Evolutionary conservation across 2,329 filamentous ascomycete species (phyloP).

Genomic region (Lecanoromycetidae sp.): DNA sequence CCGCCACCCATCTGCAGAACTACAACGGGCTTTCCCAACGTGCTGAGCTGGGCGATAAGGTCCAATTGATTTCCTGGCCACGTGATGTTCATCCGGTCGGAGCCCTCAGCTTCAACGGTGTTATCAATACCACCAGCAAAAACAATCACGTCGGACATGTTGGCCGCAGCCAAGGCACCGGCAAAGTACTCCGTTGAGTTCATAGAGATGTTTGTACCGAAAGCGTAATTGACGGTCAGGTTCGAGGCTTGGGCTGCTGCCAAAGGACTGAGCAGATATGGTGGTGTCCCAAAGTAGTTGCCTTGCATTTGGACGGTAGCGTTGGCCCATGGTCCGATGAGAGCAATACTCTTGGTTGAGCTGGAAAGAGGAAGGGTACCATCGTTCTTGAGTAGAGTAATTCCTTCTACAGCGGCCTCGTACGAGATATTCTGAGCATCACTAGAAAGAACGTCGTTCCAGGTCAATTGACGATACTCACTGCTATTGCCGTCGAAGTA

Average conservation of each 20-base stretch:
- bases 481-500: slow-evolving; percentile 35
- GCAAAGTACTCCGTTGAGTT: slow-evolving; percentile 22
- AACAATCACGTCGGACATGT: slow-evolving; percentile 29
- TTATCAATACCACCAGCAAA: slow-evolving; percentile 34
- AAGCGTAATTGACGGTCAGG: slow-evolving; percentile 35
- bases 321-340: slow-evolving; percentile 49
- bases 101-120: slow-evolving; percentile 30
- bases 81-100: slow-evolving; percentile 30
- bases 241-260: slow-evolving; percentile 39
- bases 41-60: slow-evolving; percentile 28
- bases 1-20: slow-evolving; percentile 34
- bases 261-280: slow-evolving; percentile 43
- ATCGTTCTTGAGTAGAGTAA: slow-evolving; percentile 43
- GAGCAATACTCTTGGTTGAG: slow-evolving; percentile 34
- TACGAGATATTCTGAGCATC: slow-evolving; percentile 44
- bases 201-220: slow-evolving; percentile 22
- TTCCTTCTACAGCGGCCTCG: slow-evolving; percentile 38
- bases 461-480: slow-evolving; percentile 42
- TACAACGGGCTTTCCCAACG: slow-evolving; percentile 29
- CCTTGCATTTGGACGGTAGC: slow-evolving; percentile 47
- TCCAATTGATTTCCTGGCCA: slow-evolving; percentile 34
- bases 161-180: slow-evolving; percentile 26
- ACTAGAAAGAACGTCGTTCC: slow-evolving; percentile 44
- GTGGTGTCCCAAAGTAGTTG: slow-evolving; percentile 46
- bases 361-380: slow-evolving; percentile 34